A percentile compares a stretch with the other conserved stretches of the same genome.
These are phyloP conservation scores for Candida nonsorbophila DNA, from an alignment of 805 yeast species.

Conservation along the genomic window DNA sequence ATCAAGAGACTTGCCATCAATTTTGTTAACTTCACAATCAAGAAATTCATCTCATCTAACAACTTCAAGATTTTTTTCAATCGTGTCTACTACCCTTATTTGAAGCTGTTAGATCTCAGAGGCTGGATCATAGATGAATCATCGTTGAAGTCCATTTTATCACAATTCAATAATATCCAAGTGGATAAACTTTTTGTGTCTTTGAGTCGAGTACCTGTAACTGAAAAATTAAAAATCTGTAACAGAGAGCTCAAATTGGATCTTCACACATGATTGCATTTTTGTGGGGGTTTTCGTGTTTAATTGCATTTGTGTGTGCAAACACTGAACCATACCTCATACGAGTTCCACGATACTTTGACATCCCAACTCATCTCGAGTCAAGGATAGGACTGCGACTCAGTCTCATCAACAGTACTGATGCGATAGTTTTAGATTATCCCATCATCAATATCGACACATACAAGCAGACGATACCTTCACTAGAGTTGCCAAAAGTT, in stretches of 20 bases:
- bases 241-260: too few relatives aligned
- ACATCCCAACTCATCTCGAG: slow-evolving; percentile 18
- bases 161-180: slow-evolving; percentile 1
- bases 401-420: slow-evolving; percentile 14
- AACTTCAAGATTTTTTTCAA: slow-evolving; percentile 8
- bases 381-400: not conserved
- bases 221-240: slow-evolving; percentile 1
- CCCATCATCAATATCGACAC: slow-evolving; percentile 14
- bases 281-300: too few relatives aligned
- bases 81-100: slow-evolving; percentile 6
- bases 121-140: slow-evolving; percentile 10
- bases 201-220: slow-evolving; percentile 1
- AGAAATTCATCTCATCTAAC: slow-evolving; percentile 7
- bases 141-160: slow-evolving; percentile 1
- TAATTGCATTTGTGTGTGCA: slow-evolving; percentile 11
- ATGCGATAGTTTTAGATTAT: slow-evolving; percentile 15
- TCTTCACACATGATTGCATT: too few relatives aligned
- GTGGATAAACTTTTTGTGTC: slow-evolving; percentile 1
- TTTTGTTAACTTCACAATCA: slow-evolving; percentile 4
- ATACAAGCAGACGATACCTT: not conserved
- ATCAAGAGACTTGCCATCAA: slow-evolving; percentile 12
- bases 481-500: slow-evolving; percentile 4
- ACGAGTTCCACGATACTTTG: slow-evolving; percentile 28
- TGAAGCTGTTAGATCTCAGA: slow-evolving; percentile 6
- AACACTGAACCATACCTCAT: slow-evolving; percentile 34